Percentiles rank a stretch among this genome's conserved stretches.
Evolutionary conservation across 1,284 basidiomycete species (phyloP).

Genomic region (Acaromyces ingoldii): DNA sequence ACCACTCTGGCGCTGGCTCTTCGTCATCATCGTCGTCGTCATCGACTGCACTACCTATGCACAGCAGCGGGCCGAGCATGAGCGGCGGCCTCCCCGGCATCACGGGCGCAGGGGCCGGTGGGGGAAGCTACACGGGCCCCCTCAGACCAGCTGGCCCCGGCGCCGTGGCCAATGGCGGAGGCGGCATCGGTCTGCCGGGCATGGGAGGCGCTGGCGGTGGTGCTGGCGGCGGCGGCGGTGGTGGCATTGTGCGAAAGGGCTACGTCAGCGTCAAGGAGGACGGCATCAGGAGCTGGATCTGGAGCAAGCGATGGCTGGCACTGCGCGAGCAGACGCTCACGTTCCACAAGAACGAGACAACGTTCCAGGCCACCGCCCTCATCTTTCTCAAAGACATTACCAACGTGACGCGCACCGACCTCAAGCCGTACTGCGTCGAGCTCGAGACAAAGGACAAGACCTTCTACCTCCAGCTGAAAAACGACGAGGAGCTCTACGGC

Average conservation of each 20-base stretch:
- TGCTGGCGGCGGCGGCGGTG: slow-evolving; percentile 4
- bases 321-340: slow-evolving; percentile 74
- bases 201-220: not conserved
- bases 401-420: slow-evolving; percentile 81
- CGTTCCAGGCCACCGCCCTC: slow-evolving; percentile 62
- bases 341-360: slow-evolving; percentile 83
- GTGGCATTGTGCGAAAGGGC: slow-evolving; percentile 43
- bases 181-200: slow-evolving; percentile 5
- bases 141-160: slow-evolving; percentile 38
- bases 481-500: slow-evolving; percentile 88
- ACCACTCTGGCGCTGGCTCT: slow-evolving; percentile 15
- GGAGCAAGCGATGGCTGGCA: slow-evolving; percentile 85
- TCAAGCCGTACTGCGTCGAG: slow-evolving; percentile 81
- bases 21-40: slow-evolving; percentile 5
- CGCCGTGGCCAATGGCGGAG: slow-evolving; percentile 13
- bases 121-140: slow-evolving; percentile 41
- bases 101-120: slow-evolving; percentile 26
- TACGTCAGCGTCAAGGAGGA: slow-evolving; percentile 52
- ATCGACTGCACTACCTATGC: not conserved
- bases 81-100: not conserved
- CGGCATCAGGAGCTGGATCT: slow-evolving; percentile 70
- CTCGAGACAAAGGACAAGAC: slow-evolving; percentile 69
- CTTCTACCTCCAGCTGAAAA: slow-evolving; percentile 80
- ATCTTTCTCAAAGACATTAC: slow-evolving; percentile 73
- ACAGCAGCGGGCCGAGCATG: not conserved